Conservation (phyloP, 371 early-diverging fungal genomes). For the Neoconidiobolus thromboides region DNA sequence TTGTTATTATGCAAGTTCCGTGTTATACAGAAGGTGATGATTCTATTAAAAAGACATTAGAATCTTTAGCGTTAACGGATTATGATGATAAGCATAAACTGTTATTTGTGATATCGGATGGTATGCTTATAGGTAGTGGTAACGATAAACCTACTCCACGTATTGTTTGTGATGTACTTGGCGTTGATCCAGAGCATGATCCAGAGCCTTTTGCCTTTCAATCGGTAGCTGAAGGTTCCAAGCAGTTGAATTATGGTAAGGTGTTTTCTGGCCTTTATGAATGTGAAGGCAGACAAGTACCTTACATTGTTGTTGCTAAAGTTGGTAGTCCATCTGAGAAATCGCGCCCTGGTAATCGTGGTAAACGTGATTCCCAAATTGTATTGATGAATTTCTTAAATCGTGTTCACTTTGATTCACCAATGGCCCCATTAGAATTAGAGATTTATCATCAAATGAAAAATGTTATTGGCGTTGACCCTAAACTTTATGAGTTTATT, state of each 20-base stretch:
- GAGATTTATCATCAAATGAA: conserved; percentile 83
- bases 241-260: conserved; percentile 74
- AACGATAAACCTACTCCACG: conserved; percentile 80
- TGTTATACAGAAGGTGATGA: conserved; percentile 72
- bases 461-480: conserved; percentile 69
- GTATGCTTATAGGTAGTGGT: conserved; percentile 75
- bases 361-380: conserved; percentile 72
- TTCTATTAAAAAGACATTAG: conserved; percentile 41
- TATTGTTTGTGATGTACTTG: conserved; percentile 68
- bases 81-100: conserved; percentile 53
- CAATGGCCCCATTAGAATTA: conserved; percentile 73
- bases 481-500: conserved; percentile 41
- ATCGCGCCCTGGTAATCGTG: conserved; percentile 61
- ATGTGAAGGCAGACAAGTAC: conserved; percentile 57
- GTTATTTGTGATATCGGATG: conserved; percentile 65
- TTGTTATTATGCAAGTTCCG: conserved; percentile 79
- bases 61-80: conserved; percentile 39
- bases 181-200: conserved; percentile 51
- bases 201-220: conserved; percentile 76
- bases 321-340: conserved; percentile 47
- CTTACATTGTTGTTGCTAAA: conserved; percentile 67
- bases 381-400: conserved; percentile 62
- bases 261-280: conserved; percentile 81
- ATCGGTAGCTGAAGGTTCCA: conserved; percentile 66
- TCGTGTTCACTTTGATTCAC: conserved; percentile 44